Conservation (phyloP, 345 rosid species). For the Salix dunnii region DNA sequence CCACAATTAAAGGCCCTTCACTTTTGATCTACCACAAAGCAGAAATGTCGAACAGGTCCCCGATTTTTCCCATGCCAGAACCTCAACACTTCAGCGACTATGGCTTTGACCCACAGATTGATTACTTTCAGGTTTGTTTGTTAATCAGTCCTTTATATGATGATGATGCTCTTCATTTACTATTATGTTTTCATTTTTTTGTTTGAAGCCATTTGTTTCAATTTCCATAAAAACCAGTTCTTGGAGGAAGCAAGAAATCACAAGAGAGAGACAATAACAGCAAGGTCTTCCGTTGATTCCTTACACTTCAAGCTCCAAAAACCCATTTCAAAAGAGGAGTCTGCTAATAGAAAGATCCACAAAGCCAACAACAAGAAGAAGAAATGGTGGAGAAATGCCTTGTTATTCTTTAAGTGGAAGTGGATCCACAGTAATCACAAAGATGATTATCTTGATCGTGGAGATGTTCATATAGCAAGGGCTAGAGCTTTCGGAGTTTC, state of each 20-base stretch:
- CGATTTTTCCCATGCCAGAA: slow-evolving; percentile 58
- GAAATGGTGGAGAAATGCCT: slow-evolving; percentile 79
- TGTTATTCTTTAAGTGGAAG: slow-evolving; percentile 63
- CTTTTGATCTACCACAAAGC: neutral
- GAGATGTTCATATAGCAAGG: slow-evolving; percentile 45
- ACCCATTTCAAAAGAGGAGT: slow-evolving; percentile 72
- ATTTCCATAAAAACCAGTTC: slow-evolving; percentile 30
- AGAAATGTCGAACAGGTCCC: slow-evolving; percentile 58
- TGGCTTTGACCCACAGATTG: slow-evolving; percentile 79
- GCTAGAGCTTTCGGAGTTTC: slow-evolving; percentile 46
- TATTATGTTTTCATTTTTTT: too few species aligned
- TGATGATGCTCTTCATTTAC: neutral
- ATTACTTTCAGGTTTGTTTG: slow-evolving; percentile 64
- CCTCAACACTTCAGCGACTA: slow-evolving; percentile 82
- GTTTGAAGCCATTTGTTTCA: neutral
- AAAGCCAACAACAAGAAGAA: slow-evolving; percentile 55
- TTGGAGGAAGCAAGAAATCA: slow-evolving; percentile 77
- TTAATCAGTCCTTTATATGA: neutral
- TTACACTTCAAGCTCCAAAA: slow-evolving; percentile 83
- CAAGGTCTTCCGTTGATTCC: slow-evolving; percentile 36
- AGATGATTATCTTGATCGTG: neutral
- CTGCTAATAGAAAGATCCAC: slow-evolving; percentile 33
- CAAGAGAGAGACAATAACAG: slow-evolving; percentile 38
- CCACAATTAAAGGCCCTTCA: neutral
- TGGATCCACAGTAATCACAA: slow-evolving; percentile 26